Percentiles rank a stretch among this genome's conserved stretches.
These are phyloP conservation scores for Peziza echinospora DNA, from an alignment of 495 filamentous ascomycete genomes.

Conservation along the genomic window DNA sequence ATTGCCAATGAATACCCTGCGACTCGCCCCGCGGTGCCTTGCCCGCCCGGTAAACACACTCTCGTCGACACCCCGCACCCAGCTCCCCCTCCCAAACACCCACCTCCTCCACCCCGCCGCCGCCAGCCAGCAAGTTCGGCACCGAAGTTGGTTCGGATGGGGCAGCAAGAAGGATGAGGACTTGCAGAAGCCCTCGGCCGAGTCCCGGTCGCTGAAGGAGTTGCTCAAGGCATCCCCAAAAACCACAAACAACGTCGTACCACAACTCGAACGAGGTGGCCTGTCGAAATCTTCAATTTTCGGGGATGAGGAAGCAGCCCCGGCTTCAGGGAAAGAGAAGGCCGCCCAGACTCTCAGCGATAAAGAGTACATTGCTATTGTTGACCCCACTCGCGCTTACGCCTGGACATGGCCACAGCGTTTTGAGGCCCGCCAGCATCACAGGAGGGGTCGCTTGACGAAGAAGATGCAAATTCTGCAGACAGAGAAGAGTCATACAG, in stretches of 20 bases:
- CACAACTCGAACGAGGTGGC: slow-evolving; percentile 4
- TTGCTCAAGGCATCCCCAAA: slow-evolving; percentile 6
- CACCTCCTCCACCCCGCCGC: background rate
- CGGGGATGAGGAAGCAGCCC: slow-evolving; percentile 27
- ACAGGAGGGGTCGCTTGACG: slow-evolving; percentile 42
- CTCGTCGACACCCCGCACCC: no score
- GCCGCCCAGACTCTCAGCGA: background rate
- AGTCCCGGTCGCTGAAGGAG: background rate
- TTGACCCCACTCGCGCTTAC: slow-evolving; percentile 10
- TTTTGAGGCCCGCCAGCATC: slow-evolving; percentile 32
- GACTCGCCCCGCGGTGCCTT: background rate
- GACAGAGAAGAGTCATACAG: slow-evolving; percentile 47
- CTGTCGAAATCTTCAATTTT: slow-evolving; percentile 36
- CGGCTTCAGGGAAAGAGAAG: slow-evolving; percentile 21
- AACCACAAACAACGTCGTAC: background rate
- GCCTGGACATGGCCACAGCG: slow-evolving; percentile 16
- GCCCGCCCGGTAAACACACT: no score
- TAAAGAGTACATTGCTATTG: slow-evolving; percentile 3
- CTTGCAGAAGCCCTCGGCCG: background rate
- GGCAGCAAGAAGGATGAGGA: slow-evolving; percentile 2
- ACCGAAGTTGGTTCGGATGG: slow-evolving; percentile 8
- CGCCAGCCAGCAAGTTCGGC: slow-evolving; percentile 4
- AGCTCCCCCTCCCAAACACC: slow-evolving; percentile 5
- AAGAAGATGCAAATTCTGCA: slow-evolving; percentile 39
- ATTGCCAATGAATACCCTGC: background rate